phyloP scores from a whole-genome alignment of 495 filamentous ascomycete species.

The Aspergillus funiculosus region DNA sequence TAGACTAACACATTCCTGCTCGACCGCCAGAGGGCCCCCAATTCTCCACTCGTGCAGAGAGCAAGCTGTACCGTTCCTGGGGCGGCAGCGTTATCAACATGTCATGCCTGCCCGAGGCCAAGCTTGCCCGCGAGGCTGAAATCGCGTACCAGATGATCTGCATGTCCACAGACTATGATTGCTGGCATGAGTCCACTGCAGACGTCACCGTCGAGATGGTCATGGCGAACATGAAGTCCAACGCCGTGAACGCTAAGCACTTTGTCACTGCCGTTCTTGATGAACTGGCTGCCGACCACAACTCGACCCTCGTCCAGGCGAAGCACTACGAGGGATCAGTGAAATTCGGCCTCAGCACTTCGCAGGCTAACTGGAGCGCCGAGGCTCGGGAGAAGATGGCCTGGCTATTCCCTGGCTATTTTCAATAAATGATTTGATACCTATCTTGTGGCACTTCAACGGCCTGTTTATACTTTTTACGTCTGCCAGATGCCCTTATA shows the following conservation, averaged over 20 bases:
- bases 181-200: constrained; percentile 73
- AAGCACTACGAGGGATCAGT: constrained; percentile 52
- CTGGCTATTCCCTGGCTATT: constrained; percentile 67
- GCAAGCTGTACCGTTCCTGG: constrained; percentile 86
- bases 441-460: neutral
- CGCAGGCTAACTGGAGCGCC: constrained; percentile 53
- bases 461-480: neutral
- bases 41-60: constrained; percentile 96
- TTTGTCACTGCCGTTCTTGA: constrained; percentile 85
- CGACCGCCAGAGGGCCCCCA: constrained; percentile 92
- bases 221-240: constrained; percentile 91
- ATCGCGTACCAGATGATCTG: constrained; percentile 96
- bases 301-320: constrained; percentile 68
- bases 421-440: constrained; percentile 23
- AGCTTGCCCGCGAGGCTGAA: constrained; percentile 93
- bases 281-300: constrained; percentile 68
- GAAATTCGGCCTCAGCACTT: constrained; percentile 64
- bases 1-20: too few species aligned
- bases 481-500: neutral
- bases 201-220: constrained; percentile 95
- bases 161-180: constrained; percentile 99
- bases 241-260: constrained; percentile 75
- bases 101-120: constrained; percentile 92
- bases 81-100: constrained; percentile 95
- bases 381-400: constrained; percentile 64